Evolutionary conservation across 306 rosid species (phyloP), one percentile per base, ranked within the genome.

Genomic region (Arachis hypogaea): DNA sequence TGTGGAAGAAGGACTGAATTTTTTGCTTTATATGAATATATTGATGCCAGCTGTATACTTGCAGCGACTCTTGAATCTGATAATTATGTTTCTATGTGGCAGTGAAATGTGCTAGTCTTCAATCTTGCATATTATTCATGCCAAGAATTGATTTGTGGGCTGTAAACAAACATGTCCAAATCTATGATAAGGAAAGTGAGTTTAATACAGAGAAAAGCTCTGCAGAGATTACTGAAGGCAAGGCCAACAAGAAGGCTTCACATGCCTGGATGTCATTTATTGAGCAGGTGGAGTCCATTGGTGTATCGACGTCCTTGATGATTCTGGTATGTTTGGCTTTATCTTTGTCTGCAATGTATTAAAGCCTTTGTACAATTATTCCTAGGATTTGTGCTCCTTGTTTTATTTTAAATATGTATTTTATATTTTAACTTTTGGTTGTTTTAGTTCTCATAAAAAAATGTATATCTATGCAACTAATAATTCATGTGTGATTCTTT

Each of bases 91-190:
- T 85, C 73, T 77, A n/a, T 63, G 36, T 87, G 66, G 89, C 94
- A 91, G 97, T 72, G 92, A 89, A 85, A 86, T 92, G 97, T 85
- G 83, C 92, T 66, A 82, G 87, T 52, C 59, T 78, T 69, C 81
- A 86, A 43, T 83, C 90, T 3, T 91, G 87, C 55, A 38, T 92
- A 36, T 78, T 91, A 72, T 94, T 86, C 85, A 84, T 94, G 99
- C 99, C 99, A 50, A 84, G 96, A 88, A 86, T 93, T 75, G 98
- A 93, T 70, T 83, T 93, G 72, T 93, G 98, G 98, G 96, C 96
- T 70, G 77, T 91, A 73, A 90, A 81, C 76, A 76, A 74, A 63
- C 80, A 70, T 76, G 75, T 60, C 69, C 85, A 77, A 83, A 75
- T 74, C 33, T 64, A 78, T 47, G 85, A 68, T 75, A 81, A 79